Percentiles rank a stretch among this genome's conserved stretches.
Evolutionary conservation across 306 rosid genomes (phyloP).

Genomic region (Pueraria montana): DNA sequence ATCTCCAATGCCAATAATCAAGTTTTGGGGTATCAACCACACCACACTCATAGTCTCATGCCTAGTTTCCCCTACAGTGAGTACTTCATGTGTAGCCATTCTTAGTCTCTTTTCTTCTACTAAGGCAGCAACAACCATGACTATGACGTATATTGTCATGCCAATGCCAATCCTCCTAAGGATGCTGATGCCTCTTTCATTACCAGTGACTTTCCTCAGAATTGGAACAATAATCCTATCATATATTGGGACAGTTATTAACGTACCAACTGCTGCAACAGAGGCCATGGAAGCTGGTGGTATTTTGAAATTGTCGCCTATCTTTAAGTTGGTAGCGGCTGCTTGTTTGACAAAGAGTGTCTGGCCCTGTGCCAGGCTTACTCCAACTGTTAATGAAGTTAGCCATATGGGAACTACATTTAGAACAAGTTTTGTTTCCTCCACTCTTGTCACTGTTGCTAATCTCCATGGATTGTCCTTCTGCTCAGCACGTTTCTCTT

Average conservation of each 20-base stretch:
- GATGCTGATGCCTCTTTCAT: slow-evolving; percentile 59
- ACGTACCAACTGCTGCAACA: slow-evolving; percentile 48
- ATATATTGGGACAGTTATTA: slow-evolving; percentile 49
- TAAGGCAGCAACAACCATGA: slow-evolving; percentile 54
- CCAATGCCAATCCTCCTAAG: slow-evolving; percentile 44
- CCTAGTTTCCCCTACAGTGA: no score
- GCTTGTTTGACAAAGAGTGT: slow-evolving; percentile 68
- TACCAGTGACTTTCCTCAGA: slow-evolving; percentile 49
- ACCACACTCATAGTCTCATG: slow-evolving; percentile 47
- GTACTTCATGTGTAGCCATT: no score
- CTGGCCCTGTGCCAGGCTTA: slow-evolving; percentile 49
- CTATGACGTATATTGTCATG: slow-evolving; percentile 28
- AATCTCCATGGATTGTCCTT: slow-evolving; percentile 62
- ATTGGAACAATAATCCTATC: slow-evolving; percentile 57
- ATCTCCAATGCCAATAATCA: slow-evolving; percentile 57
- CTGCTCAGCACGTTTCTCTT: slow-evolving; percentile 48
- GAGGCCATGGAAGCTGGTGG: slow-evolving; percentile 61
- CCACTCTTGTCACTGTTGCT: slow-evolving; percentile 60
- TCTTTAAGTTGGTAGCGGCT: slow-evolving; percentile 47
- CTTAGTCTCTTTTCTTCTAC: slow-evolving; percentile 57
- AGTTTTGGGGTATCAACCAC: slow-evolving; percentile 60
- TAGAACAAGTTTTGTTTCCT: slow-evolving; percentile 62
- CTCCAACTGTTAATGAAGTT: slow-evolving; percentile 52
- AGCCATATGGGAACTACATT: slow-evolving; percentile 64
- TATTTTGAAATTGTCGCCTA: slow-evolving; percentile 43